Evolutionary conservation across 2,329 filamentous ascomycete species (phyloP).

Genomic region (Talaromyces albobiverticillius): DNA sequence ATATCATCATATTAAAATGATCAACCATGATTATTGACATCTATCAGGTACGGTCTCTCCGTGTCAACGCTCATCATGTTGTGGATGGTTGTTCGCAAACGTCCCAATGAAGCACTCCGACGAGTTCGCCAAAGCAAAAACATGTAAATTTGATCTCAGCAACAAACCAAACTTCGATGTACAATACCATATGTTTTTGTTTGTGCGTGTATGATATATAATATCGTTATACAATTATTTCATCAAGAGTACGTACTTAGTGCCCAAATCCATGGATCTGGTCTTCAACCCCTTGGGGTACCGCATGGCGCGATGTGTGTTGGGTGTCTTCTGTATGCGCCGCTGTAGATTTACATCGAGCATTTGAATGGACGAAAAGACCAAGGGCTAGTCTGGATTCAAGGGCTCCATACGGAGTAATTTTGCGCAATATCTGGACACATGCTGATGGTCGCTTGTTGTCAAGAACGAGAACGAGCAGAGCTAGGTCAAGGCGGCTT

Average conservation of each 20-base stretch:
- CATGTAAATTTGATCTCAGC: slow-evolving; percentile 54
- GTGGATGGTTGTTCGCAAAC: slow-evolving; percentile 91
- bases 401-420: too few species aligned
- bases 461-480: neutral
- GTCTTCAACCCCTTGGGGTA: neutral
- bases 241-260: neutral
- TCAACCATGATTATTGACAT: slow-evolving; percentile 7
- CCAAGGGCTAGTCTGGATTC: neutral
- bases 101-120: slow-evolving; percentile 67
- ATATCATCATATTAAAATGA: neutral
- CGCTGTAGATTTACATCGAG: neutral
- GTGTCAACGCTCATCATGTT: slow-evolving; percentile 91
- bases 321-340: too few species aligned
- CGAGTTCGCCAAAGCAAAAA: slow-evolving; percentile 73
- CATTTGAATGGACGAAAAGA: neutral
- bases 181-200: neutral
- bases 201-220: neutral
- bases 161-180: slow-evolving; percentile 8
- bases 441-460: neutral
- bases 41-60: slow-evolving; percentile 74
- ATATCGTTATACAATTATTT: neutral
- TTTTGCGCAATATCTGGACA: neutral
- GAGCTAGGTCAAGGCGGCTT: slow-evolving; percentile 30
- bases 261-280: neutral
- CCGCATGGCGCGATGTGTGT: neutral